phyloP scores from a whole-genome alignment of 345 rosid genomes.

The Camelina laxa region DNA sequence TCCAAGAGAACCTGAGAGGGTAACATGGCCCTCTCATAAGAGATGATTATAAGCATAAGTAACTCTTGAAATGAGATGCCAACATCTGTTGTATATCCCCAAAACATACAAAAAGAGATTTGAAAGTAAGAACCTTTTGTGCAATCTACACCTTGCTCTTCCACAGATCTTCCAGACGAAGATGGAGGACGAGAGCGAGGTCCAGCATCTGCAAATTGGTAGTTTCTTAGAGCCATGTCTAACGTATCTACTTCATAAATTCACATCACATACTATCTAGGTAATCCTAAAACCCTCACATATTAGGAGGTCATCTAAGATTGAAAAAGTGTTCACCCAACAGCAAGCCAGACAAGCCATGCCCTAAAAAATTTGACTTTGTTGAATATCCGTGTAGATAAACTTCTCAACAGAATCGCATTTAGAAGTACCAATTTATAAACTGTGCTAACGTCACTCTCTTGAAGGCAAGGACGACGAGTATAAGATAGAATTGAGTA shows the following conservation, averaged over 20 bases:
- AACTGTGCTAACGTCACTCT: constrained; percentile 18
- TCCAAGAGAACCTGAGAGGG: constrained; percentile 9
- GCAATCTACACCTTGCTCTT: constrained; percentile 54
- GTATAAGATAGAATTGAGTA: constrained; percentile 12
- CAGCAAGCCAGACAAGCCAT: constrained; percentile 21
- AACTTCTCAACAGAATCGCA: constrained; percentile 20
- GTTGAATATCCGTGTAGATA: constrained; percentile 4
- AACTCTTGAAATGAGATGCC: constrained; percentile 16
- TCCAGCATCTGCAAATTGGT: constrained; percentile 56
- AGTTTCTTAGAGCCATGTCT: constrained; percentile 33
- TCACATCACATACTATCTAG: constrained; percentile 17
- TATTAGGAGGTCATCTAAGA: constrained; percentile 24
- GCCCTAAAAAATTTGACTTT: constrained; percentile 14
- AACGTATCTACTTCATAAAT: constrained; percentile 17
- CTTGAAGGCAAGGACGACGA: background rate
- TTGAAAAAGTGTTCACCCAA: constrained; percentile 7
- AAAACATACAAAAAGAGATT: constrained; percentile 14
- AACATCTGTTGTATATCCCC: constrained; percentile 12
- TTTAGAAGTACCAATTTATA: constrained; percentile 10
- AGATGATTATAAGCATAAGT: constrained; percentile 17
- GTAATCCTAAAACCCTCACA: constrained; percentile 34
- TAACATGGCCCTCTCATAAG: constrained; percentile 28
- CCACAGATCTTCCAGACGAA: constrained; percentile 54
- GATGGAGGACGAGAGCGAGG: constrained; percentile 59
- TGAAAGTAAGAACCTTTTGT: constrained; percentile 52